Base-by-base conservation (phyloP, 2,329 filamentous ascomycete species). In the Monosporascus cannonballus region DNA sequence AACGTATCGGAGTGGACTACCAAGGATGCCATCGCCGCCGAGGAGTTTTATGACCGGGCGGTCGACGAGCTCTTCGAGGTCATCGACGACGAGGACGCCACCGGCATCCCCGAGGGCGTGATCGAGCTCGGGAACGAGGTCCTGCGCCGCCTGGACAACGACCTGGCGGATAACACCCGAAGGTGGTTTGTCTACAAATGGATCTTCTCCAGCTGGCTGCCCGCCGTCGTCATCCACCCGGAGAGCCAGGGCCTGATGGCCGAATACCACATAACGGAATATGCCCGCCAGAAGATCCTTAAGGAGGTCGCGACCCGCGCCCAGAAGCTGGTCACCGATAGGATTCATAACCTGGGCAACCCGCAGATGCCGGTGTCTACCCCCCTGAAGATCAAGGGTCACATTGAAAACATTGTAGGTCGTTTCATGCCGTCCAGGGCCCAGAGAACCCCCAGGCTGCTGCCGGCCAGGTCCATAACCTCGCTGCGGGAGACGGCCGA, bases 221-320 rank as follows among this genome's bases (percentile, higher is more conserved):
- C 90, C 47, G 87, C 89, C 61, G 86, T 90, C 50, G 83, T 97
- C 64, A 89, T 90, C 47, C 89, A 94, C 64, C 94, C 94, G 11
- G 94, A 99, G 79, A 91, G 79, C 50, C 79, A 84, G 60, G 82
- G 83, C 51, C 83, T 88, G 73, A 86, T 97, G 75, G 81, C 90
- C 52, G 90, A 96, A 63, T 93, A 96, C 68, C 90, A 96, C 72
- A 90, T 97, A 62, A 92, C 89, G 48, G 90, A 95, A 61, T 90
- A 93, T 70, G 91, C 90, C 42, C 84, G 94, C 44, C 89, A 96
- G 64, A 92, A 86, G 69, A 87, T 88, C 52, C 73, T 88, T 52
- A 86, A 85, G 63, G 87, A 93, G 66, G 86, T 96, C 52, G 90
- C 88, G 51, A 84, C 88, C 67, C 84, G 87, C 56, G 87, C 89